Base-by-base conservation (phyloP, 2,329 filamentous ascomycete species). In the Stachybotrys chartarum region DNA sequence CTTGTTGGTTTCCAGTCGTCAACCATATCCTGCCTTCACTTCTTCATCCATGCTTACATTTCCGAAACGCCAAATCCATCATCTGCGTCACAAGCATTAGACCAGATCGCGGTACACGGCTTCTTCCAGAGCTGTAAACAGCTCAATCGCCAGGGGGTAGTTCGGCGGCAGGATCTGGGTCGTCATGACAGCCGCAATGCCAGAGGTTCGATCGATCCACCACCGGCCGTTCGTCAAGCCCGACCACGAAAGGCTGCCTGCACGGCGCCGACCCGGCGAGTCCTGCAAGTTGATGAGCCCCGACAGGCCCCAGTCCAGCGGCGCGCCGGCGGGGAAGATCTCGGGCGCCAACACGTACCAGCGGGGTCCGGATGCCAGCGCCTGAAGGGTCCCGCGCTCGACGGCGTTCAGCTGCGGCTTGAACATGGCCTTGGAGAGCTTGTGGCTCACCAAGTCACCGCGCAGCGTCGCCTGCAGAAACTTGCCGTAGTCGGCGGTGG, bases 401-500 rank as follows among this genome's bases (percentile, higher is more conserved):
- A 16, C 16, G n/a, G 31, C 16, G 12, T 31, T 52, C 5, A 72
- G 58, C 58, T 72, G 70, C 54, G 68, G 68, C 11, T 56, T 46
- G 31, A 71, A 62, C 61, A 72, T 66, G 56, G 64, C 60, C 6
- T 60, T 54, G 14, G 59, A 58, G 6, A 61, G 63, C 35, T 60
- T 60, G 51, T 54, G 49, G 10, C 50, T 55, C 31, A 70, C 51
- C 7, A 68, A 32, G 3, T 51, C 54, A 1, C 55, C 57, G 12
- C 58, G 56, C 5, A 71, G 56, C 47, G 70, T 45, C 6, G 55
- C 63, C 50, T 59, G 61, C 49, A 71, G 50, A 2, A 68, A 56
- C 49, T 55, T 63, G n/a, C 61, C 61, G 53, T 70, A 69, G 54
- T 74, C 71, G 11, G 39, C 56, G 6, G 66, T 64, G 17, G 65